Evolutionary conservation across 192 early-diverging fungal species (phyloP).

Genomic region (Helicostylum pulchrum): DNA sequence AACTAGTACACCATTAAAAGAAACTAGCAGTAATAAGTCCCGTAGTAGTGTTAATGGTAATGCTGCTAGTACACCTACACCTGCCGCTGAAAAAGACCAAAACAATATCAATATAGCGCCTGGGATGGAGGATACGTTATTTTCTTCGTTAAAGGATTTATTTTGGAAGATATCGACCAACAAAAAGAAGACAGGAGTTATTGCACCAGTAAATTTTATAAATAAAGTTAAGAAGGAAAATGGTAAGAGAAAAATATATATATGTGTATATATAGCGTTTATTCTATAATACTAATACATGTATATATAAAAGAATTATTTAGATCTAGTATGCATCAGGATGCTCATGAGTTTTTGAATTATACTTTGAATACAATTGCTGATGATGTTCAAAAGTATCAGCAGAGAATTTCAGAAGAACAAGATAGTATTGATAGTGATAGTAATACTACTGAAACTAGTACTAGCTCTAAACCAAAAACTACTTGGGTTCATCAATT

Average conservation of each 20-base stretch:
- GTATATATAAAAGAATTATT: slow-evolving; percentile 72
- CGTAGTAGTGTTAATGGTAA: background rate
- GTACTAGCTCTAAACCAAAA: slow-evolving; percentile 16
- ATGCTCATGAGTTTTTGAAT: slow-evolving; percentile 98
- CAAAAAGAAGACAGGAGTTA: slow-evolving; percentile 77
- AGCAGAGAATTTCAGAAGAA: slow-evolving; percentile 46
- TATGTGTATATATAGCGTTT: background rate
- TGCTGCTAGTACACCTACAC: background rate
- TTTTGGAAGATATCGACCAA: slow-evolving; percentile 82
- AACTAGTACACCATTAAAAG: slow-evolving; percentile 5
- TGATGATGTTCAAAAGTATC: slow-evolving; percentile 74
- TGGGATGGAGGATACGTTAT: slow-evolving; percentile 76
- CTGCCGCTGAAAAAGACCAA: slow-evolving; percentile 16
- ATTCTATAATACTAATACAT: background rate
- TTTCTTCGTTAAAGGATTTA: slow-evolving; percentile 80
- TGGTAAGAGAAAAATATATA: slow-evolving; percentile 49
- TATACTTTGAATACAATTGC: slow-evolving; percentile 89
- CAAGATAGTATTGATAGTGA: slow-evolving; percentile 11
- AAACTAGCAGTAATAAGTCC: background rate
- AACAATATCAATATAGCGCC: slow-evolving; percentile 16
- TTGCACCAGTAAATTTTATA: slow-evolving; percentile 84
- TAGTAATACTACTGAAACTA: slow-evolving; percentile 1
- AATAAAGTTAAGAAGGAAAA: slow-evolving; percentile 90
- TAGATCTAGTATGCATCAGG: slow-evolving; percentile 92
- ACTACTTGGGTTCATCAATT: slow-evolving; percentile 92